A percentile compares a stretch with the other conserved stretches of the same genome.
Evolutionary conservation across 1,139 yeast genomes (phyloP).

Genomic region (Geotrichum aggregatum): DNA sequence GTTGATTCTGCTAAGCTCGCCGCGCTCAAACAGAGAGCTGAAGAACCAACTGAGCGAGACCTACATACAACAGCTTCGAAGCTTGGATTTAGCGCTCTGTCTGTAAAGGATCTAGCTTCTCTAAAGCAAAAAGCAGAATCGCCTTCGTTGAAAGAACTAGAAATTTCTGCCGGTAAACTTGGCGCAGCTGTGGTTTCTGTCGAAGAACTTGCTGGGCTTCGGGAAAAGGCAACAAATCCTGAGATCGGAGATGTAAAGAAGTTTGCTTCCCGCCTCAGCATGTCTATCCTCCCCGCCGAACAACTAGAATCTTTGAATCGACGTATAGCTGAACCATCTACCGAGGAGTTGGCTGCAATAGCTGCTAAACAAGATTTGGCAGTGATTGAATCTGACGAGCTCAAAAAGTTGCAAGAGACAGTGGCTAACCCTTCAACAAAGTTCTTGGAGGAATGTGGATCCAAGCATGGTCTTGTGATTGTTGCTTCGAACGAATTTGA

Average conservation of each 20-base stretch:
- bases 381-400: slow-evolving; percentile 29
- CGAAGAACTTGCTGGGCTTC: slow-evolving; percentile 21
- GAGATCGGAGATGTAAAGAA: slow-evolving; percentile 27
- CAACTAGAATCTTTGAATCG: slow-evolving; percentile 13
- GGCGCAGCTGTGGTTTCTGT: slow-evolving; percentile 16
- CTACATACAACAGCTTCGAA: slow-evolving; percentile 27
- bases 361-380: slow-evolving; percentile 34
- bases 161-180: slow-evolving; percentile 12
- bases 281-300: slow-evolving; percentile 28
- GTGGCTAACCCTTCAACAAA: slow-evolving; percentile 14
- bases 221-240: slow-evolving; percentile 27
- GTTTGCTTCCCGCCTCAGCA: slow-evolving; percentile 26
- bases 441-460: slow-evolving; percentile 9
- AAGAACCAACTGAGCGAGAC: slow-evolving; percentile 35
- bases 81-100: slow-evolving; percentile 36
- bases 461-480: slow-evolving; percentile 13
- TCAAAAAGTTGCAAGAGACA: slow-evolving; percentile 14
- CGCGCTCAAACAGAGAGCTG: slow-evolving; percentile 20
- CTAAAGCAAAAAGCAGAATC: slow-evolving; percentile 23
- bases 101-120: slow-evolving; percentile 9
- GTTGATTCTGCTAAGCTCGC: slow-evolving; percentile 35
- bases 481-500: slow-evolving; percentile 31
- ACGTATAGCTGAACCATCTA: slow-evolving; percentile 22
- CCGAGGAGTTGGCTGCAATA: slow-evolving; percentile 23
- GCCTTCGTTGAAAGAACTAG: slow-evolving; percentile 16